These are phyloP conservation scores for Gracilaria domingensis DNA, from an alignment of 23 red algal species.

Conservation along the genomic window DNA sequence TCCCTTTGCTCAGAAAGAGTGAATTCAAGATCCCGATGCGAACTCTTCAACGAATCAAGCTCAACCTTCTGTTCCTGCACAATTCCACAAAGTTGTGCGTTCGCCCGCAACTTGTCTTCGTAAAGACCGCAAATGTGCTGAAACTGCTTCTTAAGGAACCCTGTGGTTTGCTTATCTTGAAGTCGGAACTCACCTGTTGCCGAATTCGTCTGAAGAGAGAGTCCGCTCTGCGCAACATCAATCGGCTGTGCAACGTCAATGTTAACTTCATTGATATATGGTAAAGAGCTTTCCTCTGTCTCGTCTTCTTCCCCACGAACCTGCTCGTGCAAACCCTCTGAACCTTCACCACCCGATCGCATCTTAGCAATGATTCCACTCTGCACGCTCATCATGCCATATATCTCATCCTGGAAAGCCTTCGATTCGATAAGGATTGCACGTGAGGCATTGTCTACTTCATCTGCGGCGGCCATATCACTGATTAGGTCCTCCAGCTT, in stretches of 20 bases:
- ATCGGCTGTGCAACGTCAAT: constrained; percentile 29
- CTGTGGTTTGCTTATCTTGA: constrained; percentile 35
- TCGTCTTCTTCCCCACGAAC: background rate
- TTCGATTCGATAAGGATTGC: constrained; percentile 62
- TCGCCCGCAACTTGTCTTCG: constrained; percentile 55
- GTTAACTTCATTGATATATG: constrained; percentile 28
- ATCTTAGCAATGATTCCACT: constrained; percentile 59
- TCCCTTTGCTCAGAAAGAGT: constrained; percentile 25
- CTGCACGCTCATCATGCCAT: constrained; percentile 47
- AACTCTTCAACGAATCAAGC: constrained; percentile 35
- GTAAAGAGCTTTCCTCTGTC: constrained; percentile 34
- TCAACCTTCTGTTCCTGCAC: constrained; percentile 56
- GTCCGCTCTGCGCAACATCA: background rate
- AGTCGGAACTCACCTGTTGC: background rate
- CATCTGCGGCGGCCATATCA: constrained; percentile 5
- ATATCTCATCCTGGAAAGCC: constrained; percentile 56
- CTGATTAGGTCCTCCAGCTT: constrained; percentile 41
- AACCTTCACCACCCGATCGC: background rate
- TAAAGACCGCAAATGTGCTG: constrained; percentile 41
- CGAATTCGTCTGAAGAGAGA: background rate
- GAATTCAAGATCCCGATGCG: constrained; percentile 7
- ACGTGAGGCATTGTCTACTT: background rate
- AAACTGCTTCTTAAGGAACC: constrained; percentile 63
- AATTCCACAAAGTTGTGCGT: constrained; percentile 56
- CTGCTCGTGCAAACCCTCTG: background rate